Evolutionary conservation across 352 stramenopile genomes (phyloP), one percentile per base, ranked within the genome.

Genomic region (Pythium insidiosum): DNA sequence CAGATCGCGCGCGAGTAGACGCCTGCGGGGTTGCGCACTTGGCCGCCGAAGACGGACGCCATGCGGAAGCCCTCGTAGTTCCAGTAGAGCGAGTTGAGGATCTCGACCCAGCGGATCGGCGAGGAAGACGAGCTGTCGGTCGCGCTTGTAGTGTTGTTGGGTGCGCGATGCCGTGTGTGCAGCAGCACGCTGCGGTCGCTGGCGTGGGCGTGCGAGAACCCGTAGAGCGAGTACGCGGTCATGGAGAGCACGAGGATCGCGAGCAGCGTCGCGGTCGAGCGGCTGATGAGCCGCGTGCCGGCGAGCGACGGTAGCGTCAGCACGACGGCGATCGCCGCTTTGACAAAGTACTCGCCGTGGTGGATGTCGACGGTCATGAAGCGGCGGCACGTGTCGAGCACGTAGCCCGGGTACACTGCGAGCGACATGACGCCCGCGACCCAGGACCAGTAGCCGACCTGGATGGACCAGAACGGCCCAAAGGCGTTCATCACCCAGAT

Each of bases 21-120:
- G n/a, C 56, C 59, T 12, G 58, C 65, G 2, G 84, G 83, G 53
- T 83, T 69, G 6, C 73, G 45, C 9, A 96, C 75, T 48, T 97
- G 86, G n/a, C 66, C 83, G 13, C 78, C 84, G 57, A 96, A 96
- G 5, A 69, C 69, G 9, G 78, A 88, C 1, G 72, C 84, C 39
- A 63, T 73, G 52, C 95, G 73, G 49, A 94, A 93, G 6, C 77
- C 86, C 50, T 95, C 95, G 20, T 93, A 78, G 59, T 95, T 96
- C 92, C 92, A 97, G 57, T 95, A 95, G n/a, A 97, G 58, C 39
- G 92, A 90, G 53, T 95, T 97, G 7, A 97, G 37, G 16, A 84
- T 84, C 11, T 70, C 57, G 33, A 63, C 43, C 76, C 80, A 94
- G 6, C 82, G 20, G 42, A 72, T 73, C 6, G 23, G 22, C n/a